Percentiles rank a stretch among this genome's conserved stretches.
phyloP scores from a whole-genome alignment of 306 rosid species.

The Glycine latifolia region DNA sequence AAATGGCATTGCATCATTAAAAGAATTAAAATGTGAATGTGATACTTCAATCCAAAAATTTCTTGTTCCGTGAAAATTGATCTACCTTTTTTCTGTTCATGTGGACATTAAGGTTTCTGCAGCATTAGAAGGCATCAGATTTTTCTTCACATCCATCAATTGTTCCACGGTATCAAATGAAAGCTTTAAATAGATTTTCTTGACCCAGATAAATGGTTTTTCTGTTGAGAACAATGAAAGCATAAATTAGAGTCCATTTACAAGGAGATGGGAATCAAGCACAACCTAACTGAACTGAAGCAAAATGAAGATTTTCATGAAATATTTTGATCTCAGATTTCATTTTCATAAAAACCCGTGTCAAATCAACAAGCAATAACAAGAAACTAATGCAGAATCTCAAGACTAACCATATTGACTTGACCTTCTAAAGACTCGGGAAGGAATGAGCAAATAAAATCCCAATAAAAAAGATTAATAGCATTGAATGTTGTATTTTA shows the following conservation, averaged over 20 bases:
- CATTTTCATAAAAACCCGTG: neutral
- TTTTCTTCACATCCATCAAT: constrained; percentile 89
- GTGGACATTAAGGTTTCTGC: constrained; percentile 83
- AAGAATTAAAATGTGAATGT: constrained; percentile 1
- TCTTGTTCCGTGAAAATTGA: constrained; percentile 37
- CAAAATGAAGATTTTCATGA: constrained; percentile 34
- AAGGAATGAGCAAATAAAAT: constrained; percentile 34
- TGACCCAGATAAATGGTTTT: constrained; percentile 95
- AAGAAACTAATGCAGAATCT: constrained; percentile 33
- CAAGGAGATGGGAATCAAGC: neutral
- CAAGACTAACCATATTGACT: constrained; percentile 16
- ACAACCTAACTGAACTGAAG: constrained; percentile 17
- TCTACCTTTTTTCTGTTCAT: constrained; percentile 76
- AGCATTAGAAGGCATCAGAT: constrained; percentile 83
- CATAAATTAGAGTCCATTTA: constrained; percentile 46
- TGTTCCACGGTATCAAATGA: constrained; percentile 89
- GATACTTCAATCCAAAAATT: neutral
- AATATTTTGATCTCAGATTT: neutral
- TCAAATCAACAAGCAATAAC: constrained; percentile 24
- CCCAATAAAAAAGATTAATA: constrained; percentile 19
- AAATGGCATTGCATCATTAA: constrained; percentile 23
- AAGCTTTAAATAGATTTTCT: constrained; percentile 78
- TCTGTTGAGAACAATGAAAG: constrained; percentile 62
- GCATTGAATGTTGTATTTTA: constrained; percentile 26
- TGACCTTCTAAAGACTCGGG: constrained; percentile 29